Evolutionary conservation across 73 alveolate genomes (phyloP).

Genomic region (Paramecium tetraurelia): DNA sequence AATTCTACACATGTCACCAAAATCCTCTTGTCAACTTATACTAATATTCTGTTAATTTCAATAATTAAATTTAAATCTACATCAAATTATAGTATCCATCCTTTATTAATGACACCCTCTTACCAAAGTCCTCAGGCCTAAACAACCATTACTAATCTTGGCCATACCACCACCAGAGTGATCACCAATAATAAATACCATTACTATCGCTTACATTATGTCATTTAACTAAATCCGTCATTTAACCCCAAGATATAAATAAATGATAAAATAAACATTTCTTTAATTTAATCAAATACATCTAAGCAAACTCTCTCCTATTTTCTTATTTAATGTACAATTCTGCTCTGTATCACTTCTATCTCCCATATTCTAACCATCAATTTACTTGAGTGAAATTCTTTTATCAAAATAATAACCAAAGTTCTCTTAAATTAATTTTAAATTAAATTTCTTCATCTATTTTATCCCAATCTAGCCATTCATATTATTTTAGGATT

Average conservation of each 20-base stretch:
- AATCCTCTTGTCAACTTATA: too few species aligned
- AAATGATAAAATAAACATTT: neutral
- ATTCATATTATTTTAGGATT: neutral
- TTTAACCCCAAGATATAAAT: too few species aligned
- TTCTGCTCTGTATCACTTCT: neutral
- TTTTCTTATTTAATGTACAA: neutral
- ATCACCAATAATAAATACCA: too few species aligned
- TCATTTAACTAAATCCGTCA: too few species aligned
- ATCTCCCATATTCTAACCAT: neutral
- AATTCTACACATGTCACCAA: neutral
- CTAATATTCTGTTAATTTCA: too few species aligned
- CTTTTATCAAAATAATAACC: neutral
- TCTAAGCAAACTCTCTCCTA: neutral
- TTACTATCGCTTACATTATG: too few species aligned
- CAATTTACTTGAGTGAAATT: neutral
- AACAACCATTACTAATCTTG: too few species aligned
- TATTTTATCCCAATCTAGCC: neutral
- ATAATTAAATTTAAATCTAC: too few species aligned
- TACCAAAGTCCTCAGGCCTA: too few species aligned
- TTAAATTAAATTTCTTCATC: neutral
- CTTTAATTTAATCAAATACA: neutral
- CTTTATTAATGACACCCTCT: too few species aligned
- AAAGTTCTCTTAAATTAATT: neutral
- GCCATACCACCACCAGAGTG: too few species aligned
- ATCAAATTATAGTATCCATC: too few species aligned